A percentile compares a stretch with the other conserved stretches of the same genome.
Evolutionary conservation across 176 grass and related monocot genomes (phyloP).

Genomic region (Areca catechu): DNA sequence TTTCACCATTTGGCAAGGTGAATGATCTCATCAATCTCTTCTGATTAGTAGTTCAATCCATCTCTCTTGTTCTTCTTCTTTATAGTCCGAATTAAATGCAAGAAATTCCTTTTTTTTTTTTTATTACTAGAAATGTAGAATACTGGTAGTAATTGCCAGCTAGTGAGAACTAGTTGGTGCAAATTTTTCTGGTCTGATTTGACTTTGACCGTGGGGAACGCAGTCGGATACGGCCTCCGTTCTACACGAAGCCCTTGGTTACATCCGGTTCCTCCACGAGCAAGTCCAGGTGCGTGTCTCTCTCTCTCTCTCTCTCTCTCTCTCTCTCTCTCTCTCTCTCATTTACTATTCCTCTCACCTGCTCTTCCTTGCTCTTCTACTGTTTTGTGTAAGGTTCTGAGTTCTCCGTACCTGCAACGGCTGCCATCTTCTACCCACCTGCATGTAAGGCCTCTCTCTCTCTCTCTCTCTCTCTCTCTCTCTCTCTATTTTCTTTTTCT

Average conservation of each 20-base stretch:
- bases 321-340: not conserved
- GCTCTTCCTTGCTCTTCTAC: not conserved
- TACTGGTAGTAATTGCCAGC: too few relatives aligned
- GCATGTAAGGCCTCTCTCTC: slow-evolving; percentile 17
- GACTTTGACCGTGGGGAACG: slow-evolving; percentile 30
- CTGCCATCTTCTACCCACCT: slow-evolving; percentile 40
- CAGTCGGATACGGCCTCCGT: slow-evolving; percentile 95
- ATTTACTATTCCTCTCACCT: not conserved
- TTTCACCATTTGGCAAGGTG: slow-evolving; percentile 83
- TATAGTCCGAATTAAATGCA: not conserved
- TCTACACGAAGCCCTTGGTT: slow-evolving; percentile 88
- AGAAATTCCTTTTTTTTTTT: too few relatives aligned
- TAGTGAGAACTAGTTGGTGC: too few relatives aligned
- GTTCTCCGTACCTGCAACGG: slow-evolving; percentile 71
- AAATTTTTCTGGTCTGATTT: slow-evolving; percentile 5
- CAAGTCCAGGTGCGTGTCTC: slow-evolving; percentile 55
- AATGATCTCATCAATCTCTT: slow-evolving; percentile 2
- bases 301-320: not conserved
- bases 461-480: not conserved
- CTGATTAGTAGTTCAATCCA: slow-evolving; percentile 7
- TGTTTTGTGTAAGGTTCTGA: slow-evolving; percentile 56
- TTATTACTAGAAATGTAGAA: too few relatives aligned
- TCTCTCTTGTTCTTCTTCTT: slow-evolving; percentile 6
- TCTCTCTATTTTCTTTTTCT: not conserved
- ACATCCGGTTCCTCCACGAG: slow-evolving; percentile 95